These are phyloP conservation scores for Yamadazyma siamensis DNA, from an alignment of 1,139 yeast genomes.

Conservation along the genomic window DNA sequence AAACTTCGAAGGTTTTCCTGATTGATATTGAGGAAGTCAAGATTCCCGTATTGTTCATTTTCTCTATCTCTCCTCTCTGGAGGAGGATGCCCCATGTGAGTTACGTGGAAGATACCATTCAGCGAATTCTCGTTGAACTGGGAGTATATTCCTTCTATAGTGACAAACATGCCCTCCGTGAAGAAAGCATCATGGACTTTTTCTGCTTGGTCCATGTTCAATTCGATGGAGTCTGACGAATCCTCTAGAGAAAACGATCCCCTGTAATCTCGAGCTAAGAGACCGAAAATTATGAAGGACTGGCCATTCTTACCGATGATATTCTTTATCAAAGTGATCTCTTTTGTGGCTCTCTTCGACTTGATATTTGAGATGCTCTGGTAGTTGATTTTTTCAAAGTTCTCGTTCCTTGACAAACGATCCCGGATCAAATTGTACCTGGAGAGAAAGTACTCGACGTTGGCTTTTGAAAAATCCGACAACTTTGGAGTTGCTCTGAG, in stretches of 20 bases:
- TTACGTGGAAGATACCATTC: conserved; percentile 63
- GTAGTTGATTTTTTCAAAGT: conserved; percentile 54
- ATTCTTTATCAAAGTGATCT: conserved; percentile 76
- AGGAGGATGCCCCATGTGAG: conserved; percentile 83
- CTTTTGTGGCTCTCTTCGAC: conserved; percentile 31
- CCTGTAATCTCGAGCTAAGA: conserved; percentile 57
- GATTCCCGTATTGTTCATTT: conserved; percentile 68
- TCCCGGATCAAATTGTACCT: conserved; percentile 65
- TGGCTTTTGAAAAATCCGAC: conserved; percentile 18
- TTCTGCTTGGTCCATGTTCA: conserved; percentile 63
- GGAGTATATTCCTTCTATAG: conserved; percentile 83
- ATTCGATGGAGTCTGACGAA: conserved; percentile 69
- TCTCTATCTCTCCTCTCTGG: conserved; percentile 71
- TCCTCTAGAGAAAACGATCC: conserved; percentile 82
- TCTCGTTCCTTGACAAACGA: conserved; percentile 70
- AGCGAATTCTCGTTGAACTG: conserved; percentile 48
- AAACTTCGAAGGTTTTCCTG: conserved; percentile 16
- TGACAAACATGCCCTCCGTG: conserved; percentile 73
- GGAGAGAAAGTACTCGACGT: conserved; percentile 27
- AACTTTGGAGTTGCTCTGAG: conserved; percentile 18
- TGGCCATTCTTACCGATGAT: conserved; percentile 80
- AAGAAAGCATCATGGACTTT: conserved; percentile 70
- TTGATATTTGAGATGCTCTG: conserved; percentile 31
- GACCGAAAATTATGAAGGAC: conserved; percentile 74
- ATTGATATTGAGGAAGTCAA: conserved; percentile 75